Evolutionary conservation across 164 flowering plant genomes (phyloP), one percentile per base, ranked within the genome.

Genomic region (Saururus chinensis): DNA sequence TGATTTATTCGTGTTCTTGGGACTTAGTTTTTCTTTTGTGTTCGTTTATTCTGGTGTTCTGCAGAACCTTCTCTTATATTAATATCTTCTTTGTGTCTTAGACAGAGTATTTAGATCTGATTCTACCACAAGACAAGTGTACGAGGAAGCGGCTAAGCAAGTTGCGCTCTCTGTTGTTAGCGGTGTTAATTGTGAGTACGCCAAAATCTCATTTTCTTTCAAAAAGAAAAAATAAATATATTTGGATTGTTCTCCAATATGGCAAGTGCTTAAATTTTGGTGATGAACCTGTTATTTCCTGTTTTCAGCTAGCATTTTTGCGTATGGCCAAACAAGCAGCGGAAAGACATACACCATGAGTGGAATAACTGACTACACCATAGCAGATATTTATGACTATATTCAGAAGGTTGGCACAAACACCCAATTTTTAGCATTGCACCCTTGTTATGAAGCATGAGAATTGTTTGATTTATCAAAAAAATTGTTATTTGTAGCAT

Each of bases 321-420:
- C 99, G 9, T 93, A 93, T 73, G 99, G 99, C 37, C 99, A 90
- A 73, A 93, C 99, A 58, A 88, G 97, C 80, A 93, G 99, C 63
- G 99, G 99, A 57, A 93, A 93, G 75, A 93, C 99, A 51, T 91
- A 81, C 79, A 93, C 99, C 19, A 93, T 93, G 96, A 63, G 66
- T 65, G 99, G 99, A 51, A 76, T 93, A 41, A 88, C 96, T 9
- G 85, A 87, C 61, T 73, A 66, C 66, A 75, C 96, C 13, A 67
- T 93, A 1, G 77, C 78, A 37, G 99, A 93, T 73, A 82, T 93
- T 59, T 93, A 76, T 75, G 75, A 78, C 55, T 81, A 88, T 71
- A 78, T 88, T 22, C 71, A 78, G 22, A 79, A 59, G 85, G 99
- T 93, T 73, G 37, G 68, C 16, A 17, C 48, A 20, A 16, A 45